Base-by-base conservation (phyloP, 163 green algal species). In the Botryococcus braunii region DNA sequence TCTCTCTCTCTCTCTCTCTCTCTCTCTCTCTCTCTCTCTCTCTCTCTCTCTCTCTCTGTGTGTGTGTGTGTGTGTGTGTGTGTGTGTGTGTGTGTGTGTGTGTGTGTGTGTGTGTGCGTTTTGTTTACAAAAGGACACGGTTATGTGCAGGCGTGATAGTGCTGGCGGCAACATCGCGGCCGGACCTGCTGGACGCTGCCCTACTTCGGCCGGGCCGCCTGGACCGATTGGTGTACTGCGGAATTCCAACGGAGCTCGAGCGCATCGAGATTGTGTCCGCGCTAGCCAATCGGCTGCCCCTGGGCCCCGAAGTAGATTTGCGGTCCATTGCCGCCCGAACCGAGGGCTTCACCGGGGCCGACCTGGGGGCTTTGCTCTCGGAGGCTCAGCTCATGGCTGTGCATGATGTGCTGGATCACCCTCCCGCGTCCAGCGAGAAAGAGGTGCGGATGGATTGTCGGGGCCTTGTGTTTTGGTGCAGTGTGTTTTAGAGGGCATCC, bases 101-200 rank as follows among this genome's bases (percentile, higher is more conserved):
- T n/a, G n/a, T n/a, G n/a, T n/a, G n/a, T n/a, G n/a, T n/a, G n/a
- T n/a, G n/a, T n/a, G n/a, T n/a, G n/a, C n/a, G n/a, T n/a, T 39
- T 13, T 3, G 23, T 29, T 7, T 3, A 39, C 55, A n/a, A n/a
- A 17, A 57, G 37, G 36, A 37, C 39, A 2, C 23, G 37, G 41
- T 39, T n/a, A 4, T 60, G 37, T 73, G 52, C 73, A 83, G 77
- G 91, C 3, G 94, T 99, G 41, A 82, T 78, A 32, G 90, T 99
- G 63, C 55, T 99, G 38, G 94, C 81, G 3, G 92, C 94, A 29
- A 97, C 94, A 27, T 92, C 79, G 17, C 81, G 94, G 32, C 94
- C 94, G 5, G 94, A 99, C 82, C 77, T 98, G 25, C 87, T 98
- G 21, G 94, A 98, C 64, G 80, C 91, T 0, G 94, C 94, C 32